Evolutionary conservation across 2,329 filamentous ascomycete genomes (phyloP), one percentile per base, ranked within the genome.

Genomic region (Fusarium udum): DNA sequence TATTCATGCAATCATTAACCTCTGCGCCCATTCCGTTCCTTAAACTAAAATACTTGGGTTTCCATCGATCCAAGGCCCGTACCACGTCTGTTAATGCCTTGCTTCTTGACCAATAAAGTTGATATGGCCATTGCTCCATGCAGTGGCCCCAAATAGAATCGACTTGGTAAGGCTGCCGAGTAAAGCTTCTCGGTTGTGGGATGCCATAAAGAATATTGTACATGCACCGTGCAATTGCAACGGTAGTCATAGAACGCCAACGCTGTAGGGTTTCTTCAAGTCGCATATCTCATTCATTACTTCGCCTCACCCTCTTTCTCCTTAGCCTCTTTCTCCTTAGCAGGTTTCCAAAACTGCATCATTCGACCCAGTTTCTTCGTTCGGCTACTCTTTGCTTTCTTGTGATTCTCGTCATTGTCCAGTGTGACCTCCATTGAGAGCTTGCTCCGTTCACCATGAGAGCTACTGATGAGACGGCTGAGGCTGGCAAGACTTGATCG

Each of bases 301-400:
- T 76, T 73, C 40, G 81, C 60, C 39, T 78, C 67, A 7, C 67
- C 74, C 42, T 83, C 79, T 72, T 87, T 86, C 45, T 84, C 80
- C 69, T 87, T 87, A 77, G 87, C 90, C 42, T 83, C 79, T 72
- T 87, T 86, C 45, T 84, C 80, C 69, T 87, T 87, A 77, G 87
- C 90, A 15, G 86, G 85, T 82, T 92, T 93, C 92, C 92, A 95
- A 80, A 95, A 95, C 76, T 92, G 90, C 87, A 94, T 90, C 84
- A 95, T 87, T 58, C 92, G 91, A 79, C 93, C 92, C 42, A 95
- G 83, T 36, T 92, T 88, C 79, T 91, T 93, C 42, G 89, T 85
- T 80, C 91, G 92, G 85, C 91, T 93, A 31, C 76, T 78, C 79
- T 90, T 90, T 13, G 80, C 75, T 84, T 87, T 88, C 77, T 88